Conservation (phyloP, 2,329 filamentous ascomycete species). For the Talaromyces rugulosus region DNA sequence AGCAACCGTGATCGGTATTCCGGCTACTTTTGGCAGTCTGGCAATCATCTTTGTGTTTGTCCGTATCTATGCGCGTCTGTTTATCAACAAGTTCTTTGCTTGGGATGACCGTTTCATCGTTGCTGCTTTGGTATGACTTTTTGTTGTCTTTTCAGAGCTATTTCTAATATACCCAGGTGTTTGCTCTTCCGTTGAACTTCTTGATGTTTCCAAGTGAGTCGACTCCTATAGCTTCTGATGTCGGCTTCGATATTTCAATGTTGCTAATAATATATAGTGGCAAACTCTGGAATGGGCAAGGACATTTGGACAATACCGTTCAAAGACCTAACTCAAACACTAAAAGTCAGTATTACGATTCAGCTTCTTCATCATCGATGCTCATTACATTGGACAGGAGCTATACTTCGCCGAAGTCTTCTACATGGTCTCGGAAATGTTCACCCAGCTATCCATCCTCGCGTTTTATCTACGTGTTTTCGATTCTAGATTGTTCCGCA, state of each 20-base stretch:
- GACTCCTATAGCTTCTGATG: background rate
- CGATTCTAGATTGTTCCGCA: conserved; percentile 35
- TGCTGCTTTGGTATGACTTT: conserved; percentile 5
- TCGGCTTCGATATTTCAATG: background rate
- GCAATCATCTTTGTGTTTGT: conserved; percentile 10
- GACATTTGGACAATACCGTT: conserved; percentile 45
- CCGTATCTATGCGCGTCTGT: conserved; percentile 9
- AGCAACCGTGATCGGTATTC: conserved; percentile 7
- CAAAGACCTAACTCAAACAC: conserved; percentile 36
- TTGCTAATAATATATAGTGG: conserved; percentile 23
- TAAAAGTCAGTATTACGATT: conserved; percentile 3
- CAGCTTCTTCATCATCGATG: background rate
- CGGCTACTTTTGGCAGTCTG: conserved; percentile 9
- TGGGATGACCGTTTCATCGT: conserved; percentile 12
- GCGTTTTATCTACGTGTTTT: conserved; percentile 57
- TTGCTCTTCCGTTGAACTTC: conserved; percentile 11
- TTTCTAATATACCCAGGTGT: conserved; percentile 1
- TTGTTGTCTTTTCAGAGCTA: background rate
- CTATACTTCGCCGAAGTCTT: conserved; percentile 31
- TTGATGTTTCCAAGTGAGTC: conserved; percentile 12
- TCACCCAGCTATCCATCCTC: conserved; percentile 51
- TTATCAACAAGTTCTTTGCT: conserved; percentile 12
- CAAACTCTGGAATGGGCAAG: conserved; percentile 37
- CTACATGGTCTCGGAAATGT: conserved; percentile 46
- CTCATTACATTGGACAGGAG: conserved; percentile 4